Evolutionary conservation across 768 basidiomycete species (phyloP).

Genomic region (Kwoniella dendrophila): DNA sequence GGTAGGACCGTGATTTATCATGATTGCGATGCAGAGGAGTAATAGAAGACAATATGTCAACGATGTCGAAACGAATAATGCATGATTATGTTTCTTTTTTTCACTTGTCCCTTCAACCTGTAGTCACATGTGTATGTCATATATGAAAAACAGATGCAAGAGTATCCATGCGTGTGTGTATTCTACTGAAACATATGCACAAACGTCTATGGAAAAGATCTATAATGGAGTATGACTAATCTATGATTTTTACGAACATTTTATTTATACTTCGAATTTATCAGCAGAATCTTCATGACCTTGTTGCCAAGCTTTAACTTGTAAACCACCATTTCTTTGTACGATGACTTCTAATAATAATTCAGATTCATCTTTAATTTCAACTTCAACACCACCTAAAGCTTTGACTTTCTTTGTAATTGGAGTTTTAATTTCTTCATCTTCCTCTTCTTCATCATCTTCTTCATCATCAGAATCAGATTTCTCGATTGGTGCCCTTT

Average conservation of each 20-base stretch:
- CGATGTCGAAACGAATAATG: too few species aligned
- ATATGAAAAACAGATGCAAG: not conserved
- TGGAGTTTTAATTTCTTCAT: constrained; percentile 53
- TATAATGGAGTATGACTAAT: not conserved
- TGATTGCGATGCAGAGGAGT: too few species aligned
- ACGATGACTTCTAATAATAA: constrained; percentile 50
- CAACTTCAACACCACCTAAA: constrained; percentile 46
- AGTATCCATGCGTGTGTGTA: not conserved
- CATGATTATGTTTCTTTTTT: too few species aligned
- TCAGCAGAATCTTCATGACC: constrained; percentile 41
- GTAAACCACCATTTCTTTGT: constrained; percentile 39
- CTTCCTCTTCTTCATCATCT: constrained; percentile 50
- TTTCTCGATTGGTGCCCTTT: constrained; percentile 39
- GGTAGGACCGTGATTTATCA: constrained; percentile 20
- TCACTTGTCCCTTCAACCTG: too few species aligned
- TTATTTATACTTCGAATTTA: constrained; percentile 35
- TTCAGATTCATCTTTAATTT: constrained; percentile 27
- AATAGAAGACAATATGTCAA: too few species aligned
- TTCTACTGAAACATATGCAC: constrained; percentile 1
- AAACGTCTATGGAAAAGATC: not conserved
- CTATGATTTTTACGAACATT: not conserved
- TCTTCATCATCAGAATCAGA: constrained; percentile 40
- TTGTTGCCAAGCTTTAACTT: constrained; percentile 49
- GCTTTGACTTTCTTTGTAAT: constrained; percentile 45
- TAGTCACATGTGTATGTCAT: not conserved